Evolutionary conservation across 257 asterid species (phyloP).

Genomic region (Solanum ossicruentum): DNA sequence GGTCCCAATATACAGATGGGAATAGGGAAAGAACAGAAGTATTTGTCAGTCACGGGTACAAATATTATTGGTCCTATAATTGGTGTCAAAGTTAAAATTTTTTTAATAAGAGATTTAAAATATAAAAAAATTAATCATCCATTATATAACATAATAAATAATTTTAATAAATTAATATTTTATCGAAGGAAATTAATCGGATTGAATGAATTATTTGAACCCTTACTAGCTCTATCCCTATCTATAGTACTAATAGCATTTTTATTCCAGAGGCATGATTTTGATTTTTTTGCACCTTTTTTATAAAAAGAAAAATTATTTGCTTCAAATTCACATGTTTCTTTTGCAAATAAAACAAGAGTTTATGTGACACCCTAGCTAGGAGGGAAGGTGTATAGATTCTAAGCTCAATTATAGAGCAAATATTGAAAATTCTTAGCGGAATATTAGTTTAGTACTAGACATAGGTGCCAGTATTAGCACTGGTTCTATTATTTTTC

Average conservation of each 20-base stretch:
- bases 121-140: no score
- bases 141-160: no score
- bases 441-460: not conserved
- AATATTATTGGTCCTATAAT: not conserved
- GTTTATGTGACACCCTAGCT: not conserved
- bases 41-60: constrained; percentile 49
- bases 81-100: no score
- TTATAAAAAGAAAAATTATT: not conserved
- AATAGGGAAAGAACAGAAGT: not conserved
- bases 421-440: not conserved
- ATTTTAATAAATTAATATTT: no score
- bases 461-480: no score
- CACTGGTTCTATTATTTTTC: no score
- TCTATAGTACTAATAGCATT: not conserved
- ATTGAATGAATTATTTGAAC: no score
- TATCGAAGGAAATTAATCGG: no score
- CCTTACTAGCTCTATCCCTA: no score
- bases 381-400: not conserved
- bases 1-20: constrained; percentile 13
- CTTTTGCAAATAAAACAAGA: not conserved
- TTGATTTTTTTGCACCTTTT: not conserved
- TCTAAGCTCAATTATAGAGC: not conserved
- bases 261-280: not conserved
- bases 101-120: no score
- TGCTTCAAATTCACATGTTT: not conserved